Evolutionary conservation across 345 rosid species (phyloP), one percentile per base, ranked within the genome.

Genomic region (Bruguiera parviflora): DNA sequence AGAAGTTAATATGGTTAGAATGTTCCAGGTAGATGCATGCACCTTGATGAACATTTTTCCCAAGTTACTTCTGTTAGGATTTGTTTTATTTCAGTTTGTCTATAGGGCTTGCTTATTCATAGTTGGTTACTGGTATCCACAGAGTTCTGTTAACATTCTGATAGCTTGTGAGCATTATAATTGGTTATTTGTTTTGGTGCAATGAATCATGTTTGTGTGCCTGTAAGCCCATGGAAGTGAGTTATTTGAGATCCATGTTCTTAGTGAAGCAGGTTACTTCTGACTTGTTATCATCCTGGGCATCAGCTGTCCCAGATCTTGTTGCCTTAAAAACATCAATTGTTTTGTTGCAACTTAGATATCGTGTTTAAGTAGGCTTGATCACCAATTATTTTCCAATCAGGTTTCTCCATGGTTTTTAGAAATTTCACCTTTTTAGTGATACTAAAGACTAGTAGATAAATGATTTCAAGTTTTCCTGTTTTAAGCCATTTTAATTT

Each of bases 11-110:
- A 24, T 65, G 28, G 52, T 65, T 51, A 53, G 62, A 58, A 67
- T 49, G 29, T 52, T 73, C 67, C 49, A 78, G 88, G 86, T 83
- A 77, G 58, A 31, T 28, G 25, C 62, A 52, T 57, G n/a, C 57
- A 28, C 24, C 7, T 25, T 13, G 51, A 46, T 46, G 3, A 4
- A 15, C 20, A 63, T 25, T 76, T 55, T 2, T 33, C 37, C 22
- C 0, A 7, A 32, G 20, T 22, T 60, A 13, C 51, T 35, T 4
- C 49, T 19, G 32, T 10, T 67, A 65, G 15, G 51, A 33, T 71
- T 33, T 65, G 29, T 22, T 11, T 53, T 25, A 46, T 43, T 31
- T 25, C 60, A 35, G n/a, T 8, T 29, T 59, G 20, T 39, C 9
- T 33, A 9, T 69, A 58, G 58, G 6, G 43, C 53, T 31, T 51